Conservation (phyloP, 2,329 filamentous ascomycete genomes). For the Apiospora koreana region DNA sequence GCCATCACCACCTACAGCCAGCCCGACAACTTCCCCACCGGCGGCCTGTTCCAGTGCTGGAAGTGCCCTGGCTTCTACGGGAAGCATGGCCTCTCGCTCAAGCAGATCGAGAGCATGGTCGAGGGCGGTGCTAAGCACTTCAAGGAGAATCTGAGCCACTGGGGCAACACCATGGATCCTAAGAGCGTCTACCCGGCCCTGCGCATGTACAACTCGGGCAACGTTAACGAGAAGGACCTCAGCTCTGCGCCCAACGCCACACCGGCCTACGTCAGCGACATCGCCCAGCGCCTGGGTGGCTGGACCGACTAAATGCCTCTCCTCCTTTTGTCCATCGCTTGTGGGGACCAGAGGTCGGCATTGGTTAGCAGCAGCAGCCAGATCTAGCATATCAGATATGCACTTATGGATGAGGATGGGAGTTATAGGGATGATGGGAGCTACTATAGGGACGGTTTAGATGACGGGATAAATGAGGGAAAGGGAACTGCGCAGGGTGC, state of each 20-base stretch:
- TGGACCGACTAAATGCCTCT: conserved; percentile 30
- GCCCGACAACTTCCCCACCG: conserved; percentile 33
- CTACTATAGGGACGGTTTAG: not conserved
- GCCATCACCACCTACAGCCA: conserved; percentile 35
- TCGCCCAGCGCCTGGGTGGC: conserved; percentile 39
- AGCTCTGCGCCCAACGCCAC: conserved; percentile 37
- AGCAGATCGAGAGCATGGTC: conserved; percentile 36
- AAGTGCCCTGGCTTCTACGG: conserved; percentile 36
- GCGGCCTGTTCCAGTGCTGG: conserved; percentile 41
- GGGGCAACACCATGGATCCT: conserved; percentile 28
- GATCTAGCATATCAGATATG: not conserved
- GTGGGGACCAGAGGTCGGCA: not conserved
- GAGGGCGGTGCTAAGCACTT: conserved; percentile 29
- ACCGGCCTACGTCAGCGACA: conserved; percentile 38
- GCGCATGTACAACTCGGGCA: conserved; percentile 42
- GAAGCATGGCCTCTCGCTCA: conserved; percentile 32
- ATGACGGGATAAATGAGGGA: not conserved
- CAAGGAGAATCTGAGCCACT: conserved; percentile 29
- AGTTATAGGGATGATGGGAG: not conserved
- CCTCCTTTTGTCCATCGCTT: not conserved
- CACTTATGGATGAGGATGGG: not conserved
- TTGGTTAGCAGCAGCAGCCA: not conserved
- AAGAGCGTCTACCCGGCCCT: conserved; percentile 40
- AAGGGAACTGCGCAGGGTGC: not conserved
- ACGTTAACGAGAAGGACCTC: conserved; percentile 35